Evolutionary conservation across 306 rosid species (phyloP).

Genomic region (Cucumis melo): DNA sequence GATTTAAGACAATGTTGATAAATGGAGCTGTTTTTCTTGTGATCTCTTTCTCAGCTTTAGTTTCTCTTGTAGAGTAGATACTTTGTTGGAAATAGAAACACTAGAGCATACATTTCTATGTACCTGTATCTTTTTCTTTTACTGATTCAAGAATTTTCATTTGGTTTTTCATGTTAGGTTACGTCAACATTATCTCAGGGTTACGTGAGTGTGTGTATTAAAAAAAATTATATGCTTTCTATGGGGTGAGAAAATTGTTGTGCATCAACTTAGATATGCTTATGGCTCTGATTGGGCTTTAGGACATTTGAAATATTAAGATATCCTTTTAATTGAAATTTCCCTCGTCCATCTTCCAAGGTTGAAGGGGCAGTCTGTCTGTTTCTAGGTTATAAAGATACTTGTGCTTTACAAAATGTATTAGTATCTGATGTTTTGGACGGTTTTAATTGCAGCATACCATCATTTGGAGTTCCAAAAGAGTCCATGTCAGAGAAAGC

Average conservation of each 20-base stretch:
- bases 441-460: constrained; percentile 33
- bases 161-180: background rate
- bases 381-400: background rate
- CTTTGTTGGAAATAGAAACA: background rate
- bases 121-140: background rate
- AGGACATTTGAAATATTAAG: background rate
- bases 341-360: background rate
- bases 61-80: background rate
- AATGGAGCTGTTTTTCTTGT: background rate
- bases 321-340: background rate
- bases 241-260: background rate
- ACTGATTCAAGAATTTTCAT: background rate
- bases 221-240: background rate
- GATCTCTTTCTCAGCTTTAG: background rate
- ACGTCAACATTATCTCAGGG: background rate
- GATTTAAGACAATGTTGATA: background rate
- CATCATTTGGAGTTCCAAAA: constrained; percentile 19
- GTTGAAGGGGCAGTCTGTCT: background rate
- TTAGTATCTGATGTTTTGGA: background rate
- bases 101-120: background rate
- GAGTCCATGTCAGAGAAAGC: constrained; percentile 22
- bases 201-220: background rate
- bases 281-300: background rate
- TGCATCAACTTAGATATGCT: background rate
- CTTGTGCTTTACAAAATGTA: background rate